Evolutionary conservation across 2,329 filamentous ascomycete genomes (phyloP).

Genomic region (Alternaria gansuensis): DNA sequence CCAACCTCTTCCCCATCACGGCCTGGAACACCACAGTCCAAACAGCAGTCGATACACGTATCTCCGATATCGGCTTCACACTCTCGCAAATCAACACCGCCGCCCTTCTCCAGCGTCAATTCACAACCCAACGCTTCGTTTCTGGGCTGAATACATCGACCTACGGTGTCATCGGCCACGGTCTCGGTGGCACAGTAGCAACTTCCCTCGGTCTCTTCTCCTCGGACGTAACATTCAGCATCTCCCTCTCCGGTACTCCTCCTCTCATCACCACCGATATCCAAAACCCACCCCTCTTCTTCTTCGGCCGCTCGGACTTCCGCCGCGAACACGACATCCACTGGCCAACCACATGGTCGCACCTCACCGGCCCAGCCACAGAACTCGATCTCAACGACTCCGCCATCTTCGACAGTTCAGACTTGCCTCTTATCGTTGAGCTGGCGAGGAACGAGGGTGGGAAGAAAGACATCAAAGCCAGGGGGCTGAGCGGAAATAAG

Average conservation of each 20-base stretch:
- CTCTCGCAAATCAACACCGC: constrained; percentile 23
- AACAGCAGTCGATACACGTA: constrained; percentile 27
- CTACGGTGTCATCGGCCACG: constrained; percentile 38
- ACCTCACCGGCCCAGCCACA: constrained; percentile 27
- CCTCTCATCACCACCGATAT: constrained; percentile 22
- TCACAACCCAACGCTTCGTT: constrained; percentile 26
- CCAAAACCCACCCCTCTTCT: constrained; percentile 26
- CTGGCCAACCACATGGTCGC: constrained; percentile 69
- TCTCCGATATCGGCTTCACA: constrained; percentile 31
- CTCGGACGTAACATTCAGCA: constrained; percentile 21
- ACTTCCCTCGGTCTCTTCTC: constrained; percentile 22
- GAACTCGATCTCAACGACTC: constrained; percentile 38
- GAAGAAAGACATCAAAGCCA: constrained; percentile 3
- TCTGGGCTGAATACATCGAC: constrained; percentile 13
- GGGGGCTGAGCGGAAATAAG: constrained; percentile 15
- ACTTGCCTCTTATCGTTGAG: constrained; percentile 34
- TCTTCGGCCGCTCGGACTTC: constrained; percentile 71
- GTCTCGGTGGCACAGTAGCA: constrained; percentile 41
- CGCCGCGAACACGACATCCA: constrained; percentile 96
- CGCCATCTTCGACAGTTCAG: constrained; percentile 36
- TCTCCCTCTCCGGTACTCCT: constrained; percentile 39
- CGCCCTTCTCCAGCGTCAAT: constrained; percentile 15
- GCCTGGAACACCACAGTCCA: constrained; percentile 29
- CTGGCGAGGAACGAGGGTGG: constrained; percentile 22
- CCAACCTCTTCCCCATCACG: constrained; percentile 26